Conservation (phyloP, 2,329 filamentous ascomycete species). For the Arthroderma sp. region DNA sequence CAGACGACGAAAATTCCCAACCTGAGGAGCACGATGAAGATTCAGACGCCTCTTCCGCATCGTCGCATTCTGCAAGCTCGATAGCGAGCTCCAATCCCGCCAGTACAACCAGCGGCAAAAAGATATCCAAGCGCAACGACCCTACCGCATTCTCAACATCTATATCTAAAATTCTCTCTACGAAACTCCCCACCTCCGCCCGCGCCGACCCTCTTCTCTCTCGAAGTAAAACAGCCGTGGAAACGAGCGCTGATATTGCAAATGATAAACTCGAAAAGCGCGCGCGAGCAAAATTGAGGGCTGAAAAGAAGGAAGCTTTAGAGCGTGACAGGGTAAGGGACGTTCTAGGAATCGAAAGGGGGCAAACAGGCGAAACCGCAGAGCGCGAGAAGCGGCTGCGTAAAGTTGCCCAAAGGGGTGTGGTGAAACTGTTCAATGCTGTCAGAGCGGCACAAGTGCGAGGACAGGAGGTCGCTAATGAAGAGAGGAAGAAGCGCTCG, state of each 20-base stretch:
- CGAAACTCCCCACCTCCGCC: conserved; percentile 70
- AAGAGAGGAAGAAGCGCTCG: conserved; percentile 54
- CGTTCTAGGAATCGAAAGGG: conserved; percentile 54
- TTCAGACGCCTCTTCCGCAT: conserved; percentile 20
- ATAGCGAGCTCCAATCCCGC: conserved; percentile 29
- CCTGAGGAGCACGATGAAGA: conserved; percentile 13
- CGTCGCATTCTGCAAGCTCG: conserved; percentile 25
- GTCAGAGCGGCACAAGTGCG: conserved; percentile 86
- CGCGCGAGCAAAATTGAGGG: conserved; percentile 63
- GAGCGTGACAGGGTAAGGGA: conserved; percentile 85
- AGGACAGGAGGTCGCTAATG: conserved; percentile 59
- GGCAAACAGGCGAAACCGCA: conserved; percentile 38
- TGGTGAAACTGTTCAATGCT: conserved; percentile 92
- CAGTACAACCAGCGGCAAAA: conserved; percentile 18
- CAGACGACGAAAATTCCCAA: conserved; percentile 13
- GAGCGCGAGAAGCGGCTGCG: conserved; percentile 68
- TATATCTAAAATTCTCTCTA: conserved; percentile 81
- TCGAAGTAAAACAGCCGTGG: conserved; percentile 60
- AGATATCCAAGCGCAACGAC: conserved; percentile 66
- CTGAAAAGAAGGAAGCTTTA: conserved; percentile 63
- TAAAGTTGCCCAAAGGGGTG: conserved; percentile 83
- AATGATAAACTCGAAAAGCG: conserved; percentile 71
- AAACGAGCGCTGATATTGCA: conserved; percentile 57
- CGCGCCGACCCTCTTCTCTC: conserved; percentile 84
- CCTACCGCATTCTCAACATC: conserved; percentile 82